Evolutionary conservation across 345 rosid genomes (phyloP), one percentile per base, ranked within the genome.

Genomic region (Linum lewisii): DNA sequence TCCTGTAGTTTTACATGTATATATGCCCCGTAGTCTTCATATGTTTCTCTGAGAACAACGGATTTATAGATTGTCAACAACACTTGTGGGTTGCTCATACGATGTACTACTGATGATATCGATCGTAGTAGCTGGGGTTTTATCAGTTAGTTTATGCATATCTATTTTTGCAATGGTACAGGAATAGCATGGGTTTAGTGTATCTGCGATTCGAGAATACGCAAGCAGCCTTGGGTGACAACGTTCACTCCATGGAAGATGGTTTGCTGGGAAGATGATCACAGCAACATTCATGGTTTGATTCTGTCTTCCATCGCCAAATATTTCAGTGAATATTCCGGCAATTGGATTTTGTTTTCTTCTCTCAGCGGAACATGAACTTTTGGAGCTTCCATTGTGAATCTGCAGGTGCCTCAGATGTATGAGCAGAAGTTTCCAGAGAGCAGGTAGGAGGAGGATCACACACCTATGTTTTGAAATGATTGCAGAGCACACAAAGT

Each of bases 201-300:
- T 94, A 85, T 79, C 66, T 94, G 73, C 77, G 80, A 57, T 90
- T 94, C 32, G 87, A 80, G 67, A 79, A 78, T 42, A 24, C 73
- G 2, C 79, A 82, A 62, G 73, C 88, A 66, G 95, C 97, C 16
- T 57, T 69, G 22, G 72, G 59, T n/a, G 96, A 0, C 99, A 87
- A 42, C 87, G 76, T 13, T 87, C 93, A 4, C 87, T 94, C 24
- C 99, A 94, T 58, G 96, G 97, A 23, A 77, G 99, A 75, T 94
- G 99, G 97, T 94, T 94, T 75, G 99, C 99, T 2, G 97, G 93
- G 58, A 87, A 90, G 73, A 85, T 90, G 97, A 94, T 90, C 54
- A 87, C 95, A 5, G 99, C 97, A 5, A 75, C 86, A n/a, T 94
- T 69, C 77, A 82, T 90, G 87, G 99, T 88, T 71, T 51, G 21